Percentiles rank a stretch among this genome's conserved stretches.
These are phyloP conservation scores for Cercospora sp. DNA, from an alignment of 2,329 filamentous ascomycete species.

Conservation along the genomic window DNA sequence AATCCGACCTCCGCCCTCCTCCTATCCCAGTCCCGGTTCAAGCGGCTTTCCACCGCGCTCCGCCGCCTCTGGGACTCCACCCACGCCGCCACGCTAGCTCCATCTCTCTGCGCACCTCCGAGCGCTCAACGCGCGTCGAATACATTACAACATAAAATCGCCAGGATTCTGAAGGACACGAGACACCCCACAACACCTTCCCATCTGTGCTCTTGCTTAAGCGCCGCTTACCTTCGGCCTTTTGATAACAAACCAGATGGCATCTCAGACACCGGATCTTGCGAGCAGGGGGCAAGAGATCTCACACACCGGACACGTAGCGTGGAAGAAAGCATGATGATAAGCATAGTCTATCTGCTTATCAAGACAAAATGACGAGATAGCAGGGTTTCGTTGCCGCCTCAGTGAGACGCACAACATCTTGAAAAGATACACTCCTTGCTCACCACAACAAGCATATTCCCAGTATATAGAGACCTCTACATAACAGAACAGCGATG, in stretches of 20 bases:
- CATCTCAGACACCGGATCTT: background rate
- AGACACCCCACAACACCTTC: background rate
- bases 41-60: background rate
- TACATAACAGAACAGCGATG: background rate
- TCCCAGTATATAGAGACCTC: background rate
- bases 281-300: background rate
- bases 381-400: background rate
- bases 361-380: background rate
- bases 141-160: background rate
- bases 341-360: background rate
- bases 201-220: slow-evolving; percentile 8
- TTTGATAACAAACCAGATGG: background rate
- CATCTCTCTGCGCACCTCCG: background rate
- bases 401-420: background rate
- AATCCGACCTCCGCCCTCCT: background rate
- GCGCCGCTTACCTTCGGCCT: slow-evolving; percentile 11
- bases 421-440: background rate
- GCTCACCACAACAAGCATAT: background rate
- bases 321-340: background rate
- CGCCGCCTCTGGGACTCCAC: background rate
- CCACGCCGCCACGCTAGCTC: background rate
- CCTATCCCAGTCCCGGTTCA: background rate
- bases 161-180: background rate
- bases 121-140: background rate
- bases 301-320: background rate